Evolutionary conservation across 805 yeast genomes (phyloP).

Genomic region (Clavispora santaluciae): DNA sequence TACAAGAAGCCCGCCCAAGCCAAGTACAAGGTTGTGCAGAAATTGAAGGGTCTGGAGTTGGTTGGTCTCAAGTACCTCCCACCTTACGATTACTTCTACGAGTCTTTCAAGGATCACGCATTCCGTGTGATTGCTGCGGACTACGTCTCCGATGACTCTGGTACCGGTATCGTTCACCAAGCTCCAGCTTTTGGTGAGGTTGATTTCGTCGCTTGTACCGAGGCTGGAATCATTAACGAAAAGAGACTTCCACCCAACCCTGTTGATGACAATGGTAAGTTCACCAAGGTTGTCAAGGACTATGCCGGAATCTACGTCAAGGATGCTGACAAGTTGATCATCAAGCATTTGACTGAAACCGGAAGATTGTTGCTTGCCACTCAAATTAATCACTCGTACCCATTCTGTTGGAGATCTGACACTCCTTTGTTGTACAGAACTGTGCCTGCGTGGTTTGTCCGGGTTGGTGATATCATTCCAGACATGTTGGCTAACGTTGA

Average conservation of each 20-base stretch:
- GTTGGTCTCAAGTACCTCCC: constrained; percentile 81
- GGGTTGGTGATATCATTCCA: constrained; percentile 82
- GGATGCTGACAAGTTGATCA: constrained; percentile 90
- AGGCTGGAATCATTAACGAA: constrained; percentile 68
- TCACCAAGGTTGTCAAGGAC: constrained; percentile 69
- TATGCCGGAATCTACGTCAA: constrained; percentile 85
- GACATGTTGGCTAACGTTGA: constrained; percentile 83
- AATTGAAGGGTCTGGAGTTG: constrained; percentile 72
- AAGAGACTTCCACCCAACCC: constrained; percentile 83
- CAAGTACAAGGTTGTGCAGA: constrained; percentile 77
- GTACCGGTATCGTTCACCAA: constrained; percentile 99
- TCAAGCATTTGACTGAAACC: constrained; percentile 71
- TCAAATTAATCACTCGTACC: constrained; percentile 93
- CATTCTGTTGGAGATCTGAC: constrained; percentile 99
- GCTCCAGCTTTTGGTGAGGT: constrained; percentile 99
- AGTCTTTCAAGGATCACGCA: constrained; percentile 68
- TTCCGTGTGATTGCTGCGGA: constrained; percentile 78
- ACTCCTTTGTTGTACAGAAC: constrained; percentile 95
- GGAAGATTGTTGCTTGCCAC: constrained; percentile 73
- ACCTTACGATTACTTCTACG: constrained; percentile 73
- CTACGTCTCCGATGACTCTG: constrained; percentile 88
- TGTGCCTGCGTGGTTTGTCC: constrained; percentile 98
- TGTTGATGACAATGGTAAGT: constrained; percentile 86
- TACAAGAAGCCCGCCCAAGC: constrained; percentile 95
- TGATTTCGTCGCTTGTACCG: constrained; percentile 82